These are phyloP conservation scores for Oryza coarctata DNA, from an alignment of 176 grass and related monocot species.

Conservation along the genomic window DNA sequence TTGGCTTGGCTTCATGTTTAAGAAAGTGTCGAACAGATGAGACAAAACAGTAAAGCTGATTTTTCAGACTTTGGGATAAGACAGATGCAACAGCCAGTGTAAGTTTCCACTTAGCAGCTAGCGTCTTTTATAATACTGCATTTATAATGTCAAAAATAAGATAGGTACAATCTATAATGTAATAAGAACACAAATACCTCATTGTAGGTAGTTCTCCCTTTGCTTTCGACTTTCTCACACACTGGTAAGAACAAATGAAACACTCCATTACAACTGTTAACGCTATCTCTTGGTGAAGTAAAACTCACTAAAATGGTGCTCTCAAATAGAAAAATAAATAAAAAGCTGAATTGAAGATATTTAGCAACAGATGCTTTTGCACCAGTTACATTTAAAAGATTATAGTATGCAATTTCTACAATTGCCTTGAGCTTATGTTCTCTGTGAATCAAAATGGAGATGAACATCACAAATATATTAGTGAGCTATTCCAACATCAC, in stretches of 20 bases:
- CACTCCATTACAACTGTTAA: constrained; percentile 11
- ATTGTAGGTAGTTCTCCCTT: constrained; percentile 99
- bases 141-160: background rate
- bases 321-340: background rate
- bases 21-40: background rate
- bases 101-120: background rate
- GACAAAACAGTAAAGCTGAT: background rate
- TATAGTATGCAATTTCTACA: background rate
- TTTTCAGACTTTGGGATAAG: background rate
- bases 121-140: background rate
- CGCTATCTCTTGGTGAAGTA: constrained; percentile 7
- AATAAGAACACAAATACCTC: constrained; percentile 59
- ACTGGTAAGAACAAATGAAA: constrained; percentile 53
- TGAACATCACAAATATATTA: background rate
- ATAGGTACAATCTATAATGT: background rate
- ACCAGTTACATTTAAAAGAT: background rate
- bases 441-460: constrained; percentile 9
- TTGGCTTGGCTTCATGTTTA: background rate
- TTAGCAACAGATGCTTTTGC: background rate
- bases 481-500: background rate
- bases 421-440: background rate
- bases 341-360: background rate
- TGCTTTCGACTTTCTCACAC: constrained; percentile 99
- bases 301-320: background rate
- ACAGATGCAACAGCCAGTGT: background rate